A percentile compares a stretch with the other conserved stretches of the same genome.
These are phyloP conservation scores for Peronospora tabacina DNA, from an alignment of 352 stramenopile genomes.

Conservation along the genomic window DNA sequence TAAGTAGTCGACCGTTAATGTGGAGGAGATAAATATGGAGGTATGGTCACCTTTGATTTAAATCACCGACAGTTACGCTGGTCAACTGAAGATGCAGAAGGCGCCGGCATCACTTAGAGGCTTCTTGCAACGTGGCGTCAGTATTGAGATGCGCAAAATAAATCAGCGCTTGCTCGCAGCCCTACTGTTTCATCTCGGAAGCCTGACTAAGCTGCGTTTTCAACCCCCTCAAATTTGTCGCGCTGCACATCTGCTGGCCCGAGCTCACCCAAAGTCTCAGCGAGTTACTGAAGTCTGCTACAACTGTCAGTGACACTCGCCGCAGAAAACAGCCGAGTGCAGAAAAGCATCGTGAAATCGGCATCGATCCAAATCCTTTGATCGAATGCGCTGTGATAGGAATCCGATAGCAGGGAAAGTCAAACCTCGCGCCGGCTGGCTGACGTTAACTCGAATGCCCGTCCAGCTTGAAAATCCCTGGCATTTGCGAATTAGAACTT, in stretches of 20 bases:
- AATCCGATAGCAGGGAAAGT: constrained; percentile 27
- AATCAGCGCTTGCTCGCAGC: constrained; percentile 12
- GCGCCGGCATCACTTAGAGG: constrained; percentile 3
- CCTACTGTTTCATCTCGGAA: constrained; percentile 10
- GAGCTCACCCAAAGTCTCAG: constrained; percentile 13
- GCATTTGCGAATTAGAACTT: constrained; percentile 32
- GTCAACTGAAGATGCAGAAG: constrained; percentile 22
- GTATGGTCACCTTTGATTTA: constrained; percentile 6
- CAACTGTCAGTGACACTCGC: constrained; percentile 20
- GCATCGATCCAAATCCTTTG: constrained; percentile 28
- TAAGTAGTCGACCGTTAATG: constrained; percentile 2
- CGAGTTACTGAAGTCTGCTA: constrained; percentile 3
- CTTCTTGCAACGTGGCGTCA: constrained; percentile 8
- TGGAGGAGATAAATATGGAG: too few relatives aligned
- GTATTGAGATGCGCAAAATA: constrained; percentile 4
- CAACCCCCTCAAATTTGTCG: constrained; percentile 24
- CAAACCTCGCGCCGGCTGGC: constrained; percentile 17
- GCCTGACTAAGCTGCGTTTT: constrained; percentile 7
- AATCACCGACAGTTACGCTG: constrained; percentile 16
- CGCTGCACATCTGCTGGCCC: constrained; percentile 21
- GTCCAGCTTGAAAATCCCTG: constrained; percentile 1
- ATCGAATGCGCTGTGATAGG: constrained; percentile 30
- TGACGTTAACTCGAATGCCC: constrained; percentile 21
- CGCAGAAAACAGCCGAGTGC: constrained; percentile 24
- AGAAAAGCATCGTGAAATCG: constrained; percentile 24